Base-by-base conservation (phyloP, 139 green algal genomes). In the Zygnema circumcarinatum region DNA sequence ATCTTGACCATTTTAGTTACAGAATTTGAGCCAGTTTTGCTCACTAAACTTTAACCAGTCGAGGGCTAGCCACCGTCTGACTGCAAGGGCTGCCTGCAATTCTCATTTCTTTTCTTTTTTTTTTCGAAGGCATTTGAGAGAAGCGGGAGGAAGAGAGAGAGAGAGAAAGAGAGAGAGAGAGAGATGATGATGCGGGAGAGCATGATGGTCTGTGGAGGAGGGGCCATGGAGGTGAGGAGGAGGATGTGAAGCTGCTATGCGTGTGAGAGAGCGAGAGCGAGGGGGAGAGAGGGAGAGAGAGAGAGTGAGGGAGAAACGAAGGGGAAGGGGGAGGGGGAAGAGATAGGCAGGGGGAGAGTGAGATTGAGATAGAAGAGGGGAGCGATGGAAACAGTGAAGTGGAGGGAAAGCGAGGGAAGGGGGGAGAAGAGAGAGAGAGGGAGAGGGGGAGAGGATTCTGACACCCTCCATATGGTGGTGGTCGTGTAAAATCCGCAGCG, bases 341-440 rank as follows among this genome's bases (percentile, higher is more conserved):
- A 21, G 74, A 32, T 29, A 81, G 74, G 31, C n/a, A 52, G 47
- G 35, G 42, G n/a, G 74, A 52, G 16, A 35, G 74, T 11, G 74
- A 52, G 31, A 81, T n/a, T n/a, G 0, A 31, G 32, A 38, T 56
- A 31, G 2, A 31, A 16, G 74, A 31, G 32, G 47, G 29, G 47
- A 16, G 31, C n/a, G 0, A 21, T 29, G 47, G 74, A 3, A 52
- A 3, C n/a, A 21, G n/a, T 29, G 32, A 2, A 20, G 16, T 56
- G 33, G 0, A 1, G 31, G 0, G 0, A 31, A 67, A 2, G n/a
- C n/a, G 74, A 68, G 31, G 31, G 74, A 29, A 38, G 73, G 11
- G 69, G 69, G 69, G 69, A 41, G 69, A 78, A 11, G 16, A 40
- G 35, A 78, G 69, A 40, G 69, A 78, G 69, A 52, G 69, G 41